These are phyloP conservation scores for Exophiala bonariae DNA, from an alignment of 2,329 filamentous ascomycete species.

Conservation along the genomic window DNA sequence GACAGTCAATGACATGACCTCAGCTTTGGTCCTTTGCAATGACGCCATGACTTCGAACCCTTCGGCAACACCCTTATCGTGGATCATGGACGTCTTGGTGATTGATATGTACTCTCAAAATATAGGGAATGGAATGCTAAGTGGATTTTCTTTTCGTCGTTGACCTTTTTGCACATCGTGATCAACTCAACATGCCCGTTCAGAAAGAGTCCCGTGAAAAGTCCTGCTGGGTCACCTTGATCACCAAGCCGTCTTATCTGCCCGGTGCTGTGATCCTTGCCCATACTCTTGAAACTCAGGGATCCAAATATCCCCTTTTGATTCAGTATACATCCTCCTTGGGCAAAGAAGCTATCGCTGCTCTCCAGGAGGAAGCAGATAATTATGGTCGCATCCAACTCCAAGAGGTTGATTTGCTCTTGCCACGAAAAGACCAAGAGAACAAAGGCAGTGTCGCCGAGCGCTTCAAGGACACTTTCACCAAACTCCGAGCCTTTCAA, in stretches of 20 bases:
- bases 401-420: slow-evolving; percentile 41
- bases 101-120: too few species aligned
- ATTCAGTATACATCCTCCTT: slow-evolving; percentile 51
- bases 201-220: slow-evolving; percentile 11
- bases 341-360: slow-evolving; percentile 38
- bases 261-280: slow-evolving; percentile 53
- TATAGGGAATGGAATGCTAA: too few species aligned
- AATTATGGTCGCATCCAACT: slow-evolving; percentile 42
- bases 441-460: slow-evolving; percentile 47
- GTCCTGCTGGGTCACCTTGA: slow-evolving; percentile 50
- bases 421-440: slow-evolving; percentile 34
- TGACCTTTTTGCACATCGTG: not conserved
- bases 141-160: too few species aligned
- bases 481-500: slow-evolving; percentile 56
- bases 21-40: too few species aligned
- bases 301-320: slow-evolving; percentile 48
- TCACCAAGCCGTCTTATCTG: slow-evolving; percentile 54
- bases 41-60: slow-evolving; percentile 1
- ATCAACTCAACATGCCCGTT: slow-evolving; percentile 8
- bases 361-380: slow-evolving; percentile 43
- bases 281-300: slow-evolving; percentile 48
- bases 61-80: too few species aligned
- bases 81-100: too few species aligned
- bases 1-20: too few species aligned
- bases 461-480: slow-evolving; percentile 56